These are phyloP conservation scores for Bipolaris zeicola DNA, from an alignment of 2,329 filamentous ascomycete species.

Conservation along the genomic window DNA sequence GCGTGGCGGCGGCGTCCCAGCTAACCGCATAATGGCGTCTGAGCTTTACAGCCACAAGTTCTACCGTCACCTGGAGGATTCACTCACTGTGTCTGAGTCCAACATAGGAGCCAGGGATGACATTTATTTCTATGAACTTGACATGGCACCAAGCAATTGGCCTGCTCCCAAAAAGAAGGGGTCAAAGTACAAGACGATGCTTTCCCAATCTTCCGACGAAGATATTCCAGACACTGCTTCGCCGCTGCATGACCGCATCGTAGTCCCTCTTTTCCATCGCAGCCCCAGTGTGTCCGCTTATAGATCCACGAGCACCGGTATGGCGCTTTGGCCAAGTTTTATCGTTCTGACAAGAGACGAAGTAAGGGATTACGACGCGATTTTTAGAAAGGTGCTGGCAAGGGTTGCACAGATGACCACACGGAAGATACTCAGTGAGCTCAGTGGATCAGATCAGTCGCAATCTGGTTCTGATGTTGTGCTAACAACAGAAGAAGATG, in stretches of 20 bases:
- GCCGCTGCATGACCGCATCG: slow-evolving; percentile 66
- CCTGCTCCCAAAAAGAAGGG: slow-evolving; percentile 61
- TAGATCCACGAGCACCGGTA: slow-evolving; percentile 42
- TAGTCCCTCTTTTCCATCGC: slow-evolving; percentile 75
- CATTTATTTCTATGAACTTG: slow-evolving; percentile 77
- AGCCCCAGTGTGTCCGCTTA: slow-evolving; percentile 45
- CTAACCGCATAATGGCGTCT: slow-evolving; percentile 72
- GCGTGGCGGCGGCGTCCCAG: slow-evolving; percentile 58
- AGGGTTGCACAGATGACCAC: slow-evolving; percentile 79
- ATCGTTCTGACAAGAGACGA: slow-evolving; percentile 78
- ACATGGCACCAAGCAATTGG: slow-evolving; percentile 78
- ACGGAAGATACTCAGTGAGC: slow-evolving; percentile 64
- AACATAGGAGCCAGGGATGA: slow-evolving; percentile 67
- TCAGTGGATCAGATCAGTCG: slow-evolving; percentile 52
- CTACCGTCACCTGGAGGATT: slow-evolving; percentile 83
- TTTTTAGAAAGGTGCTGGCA: slow-evolving; percentile 79
- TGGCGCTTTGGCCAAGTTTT: slow-evolving; percentile 63
- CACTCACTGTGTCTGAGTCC: slow-evolving; percentile 68
- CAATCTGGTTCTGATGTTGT: slow-evolving; percentile 70
- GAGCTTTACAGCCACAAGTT: slow-evolving; percentile 86
- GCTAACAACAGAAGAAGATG: slow-evolving; percentile 65
- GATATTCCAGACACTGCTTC: slow-evolving; percentile 63
- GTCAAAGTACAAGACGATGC: slow-evolving; percentile 54
- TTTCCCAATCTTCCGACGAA: slow-evolving; percentile 50
- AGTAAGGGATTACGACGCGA: slow-evolving; percentile 68